These are phyloP conservation scores for Akanthomyces dipterigenus DNA, from an alignment of 2,329 filamentous ascomycete species.

Conservation along the genomic window DNA sequence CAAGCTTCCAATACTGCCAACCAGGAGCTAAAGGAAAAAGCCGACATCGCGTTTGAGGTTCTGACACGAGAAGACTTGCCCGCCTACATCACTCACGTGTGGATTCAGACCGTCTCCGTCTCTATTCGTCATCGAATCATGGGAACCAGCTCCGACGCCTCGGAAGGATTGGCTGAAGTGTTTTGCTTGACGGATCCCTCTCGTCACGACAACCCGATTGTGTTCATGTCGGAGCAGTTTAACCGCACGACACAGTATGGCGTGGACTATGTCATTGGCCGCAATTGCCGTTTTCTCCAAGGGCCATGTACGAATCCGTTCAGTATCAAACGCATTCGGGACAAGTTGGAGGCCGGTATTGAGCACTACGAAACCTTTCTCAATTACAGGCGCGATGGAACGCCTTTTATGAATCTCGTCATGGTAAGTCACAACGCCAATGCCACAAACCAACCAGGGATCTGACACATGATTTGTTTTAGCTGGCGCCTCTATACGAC, in stretches of 20 bases:
- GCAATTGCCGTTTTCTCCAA: slow-evolving; percentile 74
- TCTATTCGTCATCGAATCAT: slow-evolving; percentile 62
- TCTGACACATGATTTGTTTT: slow-evolving; percentile 22
- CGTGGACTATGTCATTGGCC: slow-evolving; percentile 56
- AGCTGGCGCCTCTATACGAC: slow-evolving; percentile 55
- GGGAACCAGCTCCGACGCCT: slow-evolving; percentile 59
- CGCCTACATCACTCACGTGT: slow-evolving; percentile 62
- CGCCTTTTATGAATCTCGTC: slow-evolving; percentile 69
- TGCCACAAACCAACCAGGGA: too few relatives aligned
- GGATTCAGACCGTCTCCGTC: slow-evolving; percentile 59
- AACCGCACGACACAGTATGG: slow-evolving; percentile 68
- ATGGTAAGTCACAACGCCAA: slow-evolving; percentile 2
- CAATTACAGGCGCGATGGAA: slow-evolving; percentile 72
- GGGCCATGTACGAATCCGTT: slow-evolving; percentile 62
- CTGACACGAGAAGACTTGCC: slow-evolving; percentile 62
- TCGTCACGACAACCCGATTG: slow-evolving; percentile 63
- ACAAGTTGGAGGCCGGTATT: slow-evolving; percentile 54
- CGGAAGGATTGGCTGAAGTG: slow-evolving; percentile 66
- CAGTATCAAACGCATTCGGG: slow-evolving; percentile 54
- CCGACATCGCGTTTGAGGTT: slow-evolving; percentile 54
- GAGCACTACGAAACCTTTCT: slow-evolving; percentile 69
- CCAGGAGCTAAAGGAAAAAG: slow-evolving; percentile 52
- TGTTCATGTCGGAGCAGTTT: slow-evolving; percentile 72
- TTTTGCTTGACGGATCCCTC: slow-evolving; percentile 72
- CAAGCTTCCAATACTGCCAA: slow-evolving; percentile 41